Evolutionary conservation across 1,284 basidiomycete genomes (phyloP), one percentile per base, ranked within the genome.

Genomic region (Agaricales sp.): DNA sequence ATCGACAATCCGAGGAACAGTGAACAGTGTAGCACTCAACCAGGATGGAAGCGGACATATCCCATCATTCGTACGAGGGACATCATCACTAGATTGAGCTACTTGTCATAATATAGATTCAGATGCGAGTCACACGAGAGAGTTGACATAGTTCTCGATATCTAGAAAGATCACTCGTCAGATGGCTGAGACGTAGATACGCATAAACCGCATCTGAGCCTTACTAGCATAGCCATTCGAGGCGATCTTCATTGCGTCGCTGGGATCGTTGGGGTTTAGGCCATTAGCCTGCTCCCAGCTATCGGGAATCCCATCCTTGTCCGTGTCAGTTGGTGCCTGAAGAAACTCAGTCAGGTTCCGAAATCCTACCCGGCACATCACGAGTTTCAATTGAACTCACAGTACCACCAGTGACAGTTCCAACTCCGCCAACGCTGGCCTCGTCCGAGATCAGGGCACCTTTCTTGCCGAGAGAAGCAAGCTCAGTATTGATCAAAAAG

Each of bases 141-240:
- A 65, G 50, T 65, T 65, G 56, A 63, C 56, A 39, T 63, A 63
- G 52, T 65, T 65, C 50, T 64, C 63, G 43, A 65, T 65, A 47
- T 64, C 63, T 66, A 37, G 20, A 35, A 43, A 25, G 21, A 39
- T 41, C n/a, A 30, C 14, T 39, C 26, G 37, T 24, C 23, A 44
- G 16, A 37, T 3, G 26, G 8, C 16, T 35, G 39, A 35, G 43
- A 24, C 41, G 38, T 43, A 13, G 19, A 39, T 24, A 2, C 25
- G 19, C 4, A 8, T 21, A n/a, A 24, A 25, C 6, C 26, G 26
- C 14, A 13, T 8, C n/a, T 20, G 18, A 16, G 39, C 61, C 64
- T 52, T 52, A 68, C 65, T 64, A 2, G 63, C 60, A 53, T 68
- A 67, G 11, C 65, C 63, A 51, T 67, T 65, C 2, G 60, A 61